Evolutionary conservation across 106 monocot genomes (phyloP).

Genomic region (Dendrobium catenatum): DNA sequence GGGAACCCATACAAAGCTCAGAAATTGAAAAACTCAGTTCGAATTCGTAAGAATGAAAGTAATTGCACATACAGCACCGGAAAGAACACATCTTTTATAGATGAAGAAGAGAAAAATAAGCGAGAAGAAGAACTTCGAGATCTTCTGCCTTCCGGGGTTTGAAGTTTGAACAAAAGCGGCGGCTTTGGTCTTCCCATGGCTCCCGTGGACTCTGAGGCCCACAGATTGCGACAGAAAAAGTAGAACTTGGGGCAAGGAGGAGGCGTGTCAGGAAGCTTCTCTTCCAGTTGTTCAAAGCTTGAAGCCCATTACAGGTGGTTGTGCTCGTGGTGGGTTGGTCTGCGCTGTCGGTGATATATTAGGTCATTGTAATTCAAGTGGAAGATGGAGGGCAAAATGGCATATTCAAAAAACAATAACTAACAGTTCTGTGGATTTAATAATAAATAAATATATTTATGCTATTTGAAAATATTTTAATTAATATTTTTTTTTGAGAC

Average conservation of each 20-base stretch:
- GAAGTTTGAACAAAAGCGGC: constrained; percentile 4
- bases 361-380: too few relatives aligned
- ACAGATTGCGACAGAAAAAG: neutral
- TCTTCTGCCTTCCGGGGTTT: neutral
- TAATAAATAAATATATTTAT: too few relatives aligned
- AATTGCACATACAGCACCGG: neutral
- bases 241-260: neutral
- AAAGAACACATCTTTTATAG: neutral
- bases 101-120: neutral
- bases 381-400: too few relatives aligned
- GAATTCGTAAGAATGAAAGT: neutral
- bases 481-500: too few relatives aligned
- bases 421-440: too few relatives aligned
- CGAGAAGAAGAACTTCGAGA: neutral
- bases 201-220: neutral
- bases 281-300: neutral
- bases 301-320: neutral
- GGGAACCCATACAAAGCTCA: neutral
- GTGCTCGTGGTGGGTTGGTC: neutral
- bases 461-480: too few relatives aligned
- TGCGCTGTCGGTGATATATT: too few relatives aligned
- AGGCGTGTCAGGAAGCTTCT: neutral
- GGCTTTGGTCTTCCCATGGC: constrained; percentile 1
- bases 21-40: neutral
- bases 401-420: too few relatives aligned